Conservation (phyloP, 2,329 filamentous ascomycete species). For the Stylonectria norvegica region DNA sequence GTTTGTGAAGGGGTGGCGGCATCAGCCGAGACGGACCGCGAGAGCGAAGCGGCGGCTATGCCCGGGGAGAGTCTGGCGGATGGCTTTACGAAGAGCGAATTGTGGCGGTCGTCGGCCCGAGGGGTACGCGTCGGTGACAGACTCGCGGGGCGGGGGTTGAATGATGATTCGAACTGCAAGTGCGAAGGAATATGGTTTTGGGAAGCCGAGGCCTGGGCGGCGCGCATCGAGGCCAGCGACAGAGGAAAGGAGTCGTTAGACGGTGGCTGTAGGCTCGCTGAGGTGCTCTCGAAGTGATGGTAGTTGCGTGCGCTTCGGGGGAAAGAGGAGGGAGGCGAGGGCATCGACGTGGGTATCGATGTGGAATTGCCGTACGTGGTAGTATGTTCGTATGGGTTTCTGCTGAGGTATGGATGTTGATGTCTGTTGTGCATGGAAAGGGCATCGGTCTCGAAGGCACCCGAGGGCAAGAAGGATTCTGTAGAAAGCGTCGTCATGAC, state of each 20-base stretch:
- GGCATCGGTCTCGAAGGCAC: slow-evolving; percentile 23
- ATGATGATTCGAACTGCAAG: slow-evolving; percentile 15
- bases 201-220: slow-evolving; percentile 16
- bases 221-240: slow-evolving; percentile 25
- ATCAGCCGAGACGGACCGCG: slow-evolving; percentile 30
- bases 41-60: slow-evolving; percentile 23
- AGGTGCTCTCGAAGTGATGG: slow-evolving; percentile 17
- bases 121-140: slow-evolving; percentile 18
- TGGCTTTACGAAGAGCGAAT: too few species aligned
- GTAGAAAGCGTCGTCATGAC: slow-evolving; percentile 18
- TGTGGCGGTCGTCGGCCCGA: slow-evolving; percentile 10
- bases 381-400: slow-evolving; percentile 13
- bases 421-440: slow-evolving; percentile 15
- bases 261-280: slow-evolving; percentile 13
- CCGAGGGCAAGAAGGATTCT: slow-evolving; percentile 28
- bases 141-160: slow-evolving; percentile 14
- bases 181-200: slow-evolving; percentile 11
- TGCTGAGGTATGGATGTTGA: too few species aligned
- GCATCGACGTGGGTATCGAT: slow-evolving; percentile 15
- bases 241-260: slow-evolving; percentile 17
- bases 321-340: slow-evolving; percentile 18
- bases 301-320: slow-evolving; percentile 19
- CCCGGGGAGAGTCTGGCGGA: slow-evolving; percentile 19
- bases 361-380: too few species aligned
- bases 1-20: slow-evolving; percentile 30